Conservation (phyloP, 2,329 filamentous ascomycete genomes). For the Helminthosporium solani region DNA sequence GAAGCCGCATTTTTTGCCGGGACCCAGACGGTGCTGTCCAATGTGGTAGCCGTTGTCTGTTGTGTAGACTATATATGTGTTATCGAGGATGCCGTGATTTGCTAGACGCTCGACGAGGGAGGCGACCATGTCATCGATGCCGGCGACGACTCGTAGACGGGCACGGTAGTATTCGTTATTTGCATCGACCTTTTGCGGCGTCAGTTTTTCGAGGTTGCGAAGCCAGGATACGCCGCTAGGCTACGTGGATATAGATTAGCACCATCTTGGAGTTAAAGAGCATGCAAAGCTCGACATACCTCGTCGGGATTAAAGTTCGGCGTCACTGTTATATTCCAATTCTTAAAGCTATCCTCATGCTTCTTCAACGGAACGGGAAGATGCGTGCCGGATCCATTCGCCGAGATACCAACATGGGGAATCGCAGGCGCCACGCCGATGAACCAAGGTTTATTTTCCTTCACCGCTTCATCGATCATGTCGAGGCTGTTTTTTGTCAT, state of each 20-base stretch:
- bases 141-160: constrained; percentile 53
- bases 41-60: constrained; percentile 46
- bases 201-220: constrained; percentile 45
- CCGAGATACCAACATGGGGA: constrained; percentile 60
- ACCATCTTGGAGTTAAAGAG: background rate
- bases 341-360: constrained; percentile 62
- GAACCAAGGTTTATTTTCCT: constrained; percentile 62
- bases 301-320: constrained; percentile 64
- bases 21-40: constrained; percentile 43
- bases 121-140: constrained; percentile 57
- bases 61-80: constrained; percentile 47
- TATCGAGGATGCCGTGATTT: constrained; percentile 46
- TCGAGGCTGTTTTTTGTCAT: constrained; percentile 59
- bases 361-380: constrained; percentile 59
- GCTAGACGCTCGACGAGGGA: constrained; percentile 46
- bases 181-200: constrained; percentile 50
- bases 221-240: constrained; percentile 52
- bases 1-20: constrained; percentile 43
- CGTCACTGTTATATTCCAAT: constrained; percentile 60
- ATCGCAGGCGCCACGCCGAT: constrained; percentile 64
- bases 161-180: constrained; percentile 55
- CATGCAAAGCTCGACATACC: background rate
- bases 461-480: constrained; percentile 61
- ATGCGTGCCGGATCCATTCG: constrained; percentile 41
- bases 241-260: background rate